phyloP scores from a whole-genome alignment of 441 rosid genomes.

The Mallotus repandus region DNA sequence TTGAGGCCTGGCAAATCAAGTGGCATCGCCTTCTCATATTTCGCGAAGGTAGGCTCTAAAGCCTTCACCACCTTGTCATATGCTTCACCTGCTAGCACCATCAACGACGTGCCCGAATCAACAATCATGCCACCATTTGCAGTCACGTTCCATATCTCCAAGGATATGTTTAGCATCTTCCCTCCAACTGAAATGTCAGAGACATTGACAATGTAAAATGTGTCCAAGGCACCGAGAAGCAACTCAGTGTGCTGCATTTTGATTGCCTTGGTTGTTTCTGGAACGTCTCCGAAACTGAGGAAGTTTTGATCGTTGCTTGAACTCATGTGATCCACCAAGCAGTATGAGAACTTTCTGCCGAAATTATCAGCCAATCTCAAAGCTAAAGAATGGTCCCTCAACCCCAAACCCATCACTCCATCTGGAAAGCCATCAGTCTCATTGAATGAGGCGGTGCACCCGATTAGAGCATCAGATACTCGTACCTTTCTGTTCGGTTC shows the following conservation, averaged over 20 bases:
- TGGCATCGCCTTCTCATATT: neutral
- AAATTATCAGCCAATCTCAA: constrained; percentile 25
- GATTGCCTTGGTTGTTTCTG: neutral
- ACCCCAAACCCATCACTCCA: constrained; percentile 36
- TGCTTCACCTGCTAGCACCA: constrained; percentile 18
- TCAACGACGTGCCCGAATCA: constrained; percentile 32
- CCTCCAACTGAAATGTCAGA: constrained; percentile 27
- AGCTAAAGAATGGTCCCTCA: constrained; percentile 26
- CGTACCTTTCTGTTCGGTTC: constrained; percentile 14
- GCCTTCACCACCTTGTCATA: constrained; percentile 17
- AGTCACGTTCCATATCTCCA: constrained; percentile 8
- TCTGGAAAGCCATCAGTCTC: constrained; percentile 16
- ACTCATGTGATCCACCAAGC: constrained; percentile 44
- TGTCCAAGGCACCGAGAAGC: neutral
- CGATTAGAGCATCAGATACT: constrained; percentile 21
- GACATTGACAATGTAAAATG: constrained; percentile 26
- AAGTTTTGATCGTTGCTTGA: constrained; percentile 27
- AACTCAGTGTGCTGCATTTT: constrained; percentile 27
- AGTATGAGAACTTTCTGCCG: constrained; percentile 40
- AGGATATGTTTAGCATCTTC: constrained; percentile 19
- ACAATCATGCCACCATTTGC: constrained; percentile 22
- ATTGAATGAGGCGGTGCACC: constrained; percentile 16
- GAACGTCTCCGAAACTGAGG: constrained; percentile 23
- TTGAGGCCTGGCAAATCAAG: neutral
- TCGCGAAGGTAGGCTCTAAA: neutral